Evolutionary conservation across 352 stramenopile genomes (phyloP).

Genomic region (Phytophthora sojae): DNA sequence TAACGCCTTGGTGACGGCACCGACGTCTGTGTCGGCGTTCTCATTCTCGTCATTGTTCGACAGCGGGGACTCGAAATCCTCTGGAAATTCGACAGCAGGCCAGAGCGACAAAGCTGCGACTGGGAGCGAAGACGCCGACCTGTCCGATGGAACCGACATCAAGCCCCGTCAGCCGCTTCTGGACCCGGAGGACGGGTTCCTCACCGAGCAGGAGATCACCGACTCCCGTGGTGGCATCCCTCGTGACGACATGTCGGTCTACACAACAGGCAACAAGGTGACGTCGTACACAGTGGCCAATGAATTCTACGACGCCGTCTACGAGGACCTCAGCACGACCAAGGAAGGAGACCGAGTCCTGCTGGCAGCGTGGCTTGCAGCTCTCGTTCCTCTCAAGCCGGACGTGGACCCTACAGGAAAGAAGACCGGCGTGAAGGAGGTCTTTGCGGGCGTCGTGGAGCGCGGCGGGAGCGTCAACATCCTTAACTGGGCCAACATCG

Average conservation of each 20-base stretch:
- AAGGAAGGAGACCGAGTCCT: conserved; percentile 34
- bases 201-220: conserved; percentile 56
- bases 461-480: conserved; percentile 47
- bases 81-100: neutral
- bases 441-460: conserved; percentile 39
- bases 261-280: conserved; percentile 50
- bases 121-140: neutral
- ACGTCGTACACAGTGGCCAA: conserved; percentile 46
- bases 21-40: conserved; percentile 8
- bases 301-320: conserved; percentile 53
- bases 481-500: conserved; percentile 60
- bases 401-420: conserved; percentile 22
- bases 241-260: conserved; percentile 43
- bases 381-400: conserved; percentile 51
- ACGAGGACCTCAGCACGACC: conserved; percentile 42
- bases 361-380: conserved; percentile 52
- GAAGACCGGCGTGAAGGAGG: conserved; percentile 38
- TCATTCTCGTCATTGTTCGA: conserved; percentile 19
- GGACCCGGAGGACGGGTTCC: conserved; percentile 53
- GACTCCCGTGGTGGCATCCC: conserved; percentile 46
- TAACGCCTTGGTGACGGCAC: neutral
- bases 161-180: conserved; percentile 46
- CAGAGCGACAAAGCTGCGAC: neutral
- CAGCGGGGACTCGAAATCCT: neutral
- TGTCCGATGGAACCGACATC: conserved; percentile 19